A percentile compares a stretch with the other conserved stretches of the same genome.
phyloP scores from a whole-genome alignment of 2,329 filamentous ascomycete genomes.

The Daldinia sp. region DNA sequence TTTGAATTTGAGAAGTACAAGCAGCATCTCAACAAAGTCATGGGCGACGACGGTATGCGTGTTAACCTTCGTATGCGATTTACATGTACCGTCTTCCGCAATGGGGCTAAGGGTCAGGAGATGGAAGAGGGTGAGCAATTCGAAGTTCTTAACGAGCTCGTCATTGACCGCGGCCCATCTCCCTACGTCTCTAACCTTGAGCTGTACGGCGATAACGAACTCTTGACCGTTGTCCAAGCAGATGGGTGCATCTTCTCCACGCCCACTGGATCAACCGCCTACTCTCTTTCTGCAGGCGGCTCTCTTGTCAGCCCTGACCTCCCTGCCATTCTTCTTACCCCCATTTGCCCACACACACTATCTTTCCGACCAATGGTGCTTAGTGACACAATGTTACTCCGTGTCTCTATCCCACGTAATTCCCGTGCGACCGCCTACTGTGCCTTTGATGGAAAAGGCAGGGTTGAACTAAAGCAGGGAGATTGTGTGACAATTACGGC shows the following conservation, averaged over 20 bases:
- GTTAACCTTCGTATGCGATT: slow-evolving; percentile 99
- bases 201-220: slow-evolving; percentile 92
- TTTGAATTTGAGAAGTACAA: slow-evolving; percentile 91
- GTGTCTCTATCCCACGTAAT: slow-evolving; percentile 83
- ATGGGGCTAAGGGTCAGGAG: slow-evolving; percentile 66
- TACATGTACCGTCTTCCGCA: slow-evolving; percentile 94
- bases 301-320: slow-evolving; percentile 97
- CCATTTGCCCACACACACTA: slow-evolving; percentile 95
- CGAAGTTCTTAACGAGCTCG: slow-evolving; percentile 96
- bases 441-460: slow-evolving; percentile 96
- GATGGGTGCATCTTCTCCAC: slow-evolving; percentile 98
- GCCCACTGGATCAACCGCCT: slow-evolving; percentile 92
- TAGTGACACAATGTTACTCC: slow-evolving; percentile 91
- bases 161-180: slow-evolving; percentile 95
- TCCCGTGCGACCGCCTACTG: slow-evolving; percentile 95
- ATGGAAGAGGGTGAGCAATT: slow-evolving; percentile 93
- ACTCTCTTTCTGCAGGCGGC: slow-evolving; percentile 93
- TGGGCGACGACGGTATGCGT: slow-evolving; percentile 95
- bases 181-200: slow-evolving; percentile 98
- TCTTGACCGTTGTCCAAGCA: slow-evolving; percentile 93
- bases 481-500: slow-evolving; percentile 97
- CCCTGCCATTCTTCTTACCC: slow-evolving; percentile 93
- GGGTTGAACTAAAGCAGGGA: slow-evolving; percentile 89
- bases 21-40: slow-evolving; percentile 83
- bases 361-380: slow-evolving; percentile 98